Base-by-base conservation (phyloP, 73 alveolate species). In the Blepharisma japonicum region DNA sequence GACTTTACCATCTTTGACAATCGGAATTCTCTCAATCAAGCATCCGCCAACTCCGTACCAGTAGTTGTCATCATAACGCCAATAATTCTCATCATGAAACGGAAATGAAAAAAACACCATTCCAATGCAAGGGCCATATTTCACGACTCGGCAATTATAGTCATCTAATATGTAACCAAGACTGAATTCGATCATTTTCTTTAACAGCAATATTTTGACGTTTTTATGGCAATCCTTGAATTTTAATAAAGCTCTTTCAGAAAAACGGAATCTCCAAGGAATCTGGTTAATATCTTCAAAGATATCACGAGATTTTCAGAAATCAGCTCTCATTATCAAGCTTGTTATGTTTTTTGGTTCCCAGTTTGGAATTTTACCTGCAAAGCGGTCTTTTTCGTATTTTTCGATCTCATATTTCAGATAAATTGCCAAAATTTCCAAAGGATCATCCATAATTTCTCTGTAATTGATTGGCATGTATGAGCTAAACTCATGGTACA, bases 51-150 rank as follows among this genome's bases (percentile, higher is more conserved):
- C 42, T 18, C 47, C 74, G 5, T 61, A 2, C 23, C 74, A 14
- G 6, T 61, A 1, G 18, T 1, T 14, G 23, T 14, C 39, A 61
- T 39, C 1, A 61, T 61, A 25, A 20, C 11, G 9, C 42, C 45
- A 0, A 61, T 14, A 14, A 8, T 11, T 20, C 18, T 1, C 18
- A 8, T 25, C 2, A 61, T 61, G 2, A 14, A 70, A 14, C 2
- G 45, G 14, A 9, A 45, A 14, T 11, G 38, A 18, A 9, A 39
- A 70, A 20, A 1, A 70, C 2, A 70, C 25, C 80, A 70, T 70
- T 11, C 27, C 27, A n/a, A 45, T 21, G 5, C 80, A 70, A n/a
- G 80, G 80, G 27, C 80, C 80, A 14, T 39, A 1, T 70, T 47
- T 20, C 14, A 38, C 1, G n/a, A 70, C 4, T 45, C 27, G 32